Base-by-base conservation (phyloP, 257 asterid genomes). In the Solanum lignicaule region DNA sequence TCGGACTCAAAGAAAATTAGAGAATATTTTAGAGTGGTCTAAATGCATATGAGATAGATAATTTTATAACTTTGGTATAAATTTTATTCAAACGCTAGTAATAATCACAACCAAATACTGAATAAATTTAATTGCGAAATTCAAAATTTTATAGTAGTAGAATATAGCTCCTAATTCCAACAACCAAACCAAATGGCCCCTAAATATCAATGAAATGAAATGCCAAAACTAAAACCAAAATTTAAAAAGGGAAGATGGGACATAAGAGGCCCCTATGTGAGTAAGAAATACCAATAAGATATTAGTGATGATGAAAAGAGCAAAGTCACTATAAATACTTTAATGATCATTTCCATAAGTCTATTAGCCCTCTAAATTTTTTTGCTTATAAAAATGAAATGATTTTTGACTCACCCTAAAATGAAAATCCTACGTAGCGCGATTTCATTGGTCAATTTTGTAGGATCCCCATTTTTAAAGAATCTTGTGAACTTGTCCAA, bases 261-360 rank as follows among this genome's bases (percentile, higher is more conserved):
- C 82, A 74, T 74, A 35, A 74, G 82, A 35, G 83, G 52, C 31
- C 83, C 52, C n/a, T 35, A 74, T 21, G 18, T 33, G 81, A 21
- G 43, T 21, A 69, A 23, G 20, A 72, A 72, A 20, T 33, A 35
- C 48, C 82, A 73, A 73, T 68, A 73, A 20, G 25, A 20, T 27
- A 73, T 35, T n/a, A 20, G 46, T 73, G 81, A 73, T 73, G 79
- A 72, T 72, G 7, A 72, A 31, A 72, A 73, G 38, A 71, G 14
- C 78, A 71, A 31, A 9, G 5, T 71, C 78, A 71, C 78, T 7
- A 71, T 31, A 0, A 73, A 18, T 33, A 73, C 29, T 73, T 33
- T 73, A 73, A 33, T 55, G 65, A 18, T 73, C 46, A 73, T 33
- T 33, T 20, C 48, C 15, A 35, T 9, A 35, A 74, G 18, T n/a